A percentile compares a stretch with the other conserved stretches of the same genome.
phyloP scores from a whole-genome alignment of 2,329 filamentous ascomycete genomes.

The Ophiostoma ulmi region DNA sequence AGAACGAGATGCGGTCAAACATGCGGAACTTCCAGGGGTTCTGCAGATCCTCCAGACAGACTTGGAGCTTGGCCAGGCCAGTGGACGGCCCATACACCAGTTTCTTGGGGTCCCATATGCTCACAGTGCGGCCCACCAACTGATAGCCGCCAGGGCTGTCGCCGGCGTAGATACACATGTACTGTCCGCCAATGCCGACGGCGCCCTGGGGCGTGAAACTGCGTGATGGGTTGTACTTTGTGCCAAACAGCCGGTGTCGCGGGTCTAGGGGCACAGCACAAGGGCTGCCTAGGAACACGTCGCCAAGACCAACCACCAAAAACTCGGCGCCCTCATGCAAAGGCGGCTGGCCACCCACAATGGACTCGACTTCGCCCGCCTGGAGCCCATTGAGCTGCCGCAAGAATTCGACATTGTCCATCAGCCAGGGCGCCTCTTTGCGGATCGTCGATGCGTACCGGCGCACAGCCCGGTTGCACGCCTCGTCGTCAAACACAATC shows the following conservation, averaged over 20 bases:
- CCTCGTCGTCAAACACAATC: constrained; percentile 29
- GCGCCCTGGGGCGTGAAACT: constrained; percentile 37
- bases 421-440: constrained; percentile 52
- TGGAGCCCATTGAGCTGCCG: constrained; percentile 32
- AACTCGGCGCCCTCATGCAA: constrained; percentile 28
- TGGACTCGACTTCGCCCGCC: constrained; percentile 26
- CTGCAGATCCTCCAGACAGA: constrained; percentile 21
- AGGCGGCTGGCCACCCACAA: constrained; percentile 26
- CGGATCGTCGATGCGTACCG: constrained; percentile 55
- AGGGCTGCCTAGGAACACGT: constrained; percentile 31
- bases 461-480: constrained; percentile 42
- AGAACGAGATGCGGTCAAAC: constrained; percentile 36
- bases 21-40: constrained; percentile 38
- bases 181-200: constrained; percentile 36
- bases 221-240: constrained; percentile 36
- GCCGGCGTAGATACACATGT: constrained; percentile 37
- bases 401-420: constrained; percentile 41
- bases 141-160: constrained; percentile 39
- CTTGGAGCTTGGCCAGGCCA: not conserved
- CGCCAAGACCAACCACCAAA: constrained; percentile 32
- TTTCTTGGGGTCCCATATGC: constrained; percentile 7
- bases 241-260: constrained; percentile 27
- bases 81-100: constrained; percentile 5
- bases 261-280: constrained; percentile 29
- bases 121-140: constrained; percentile 33